phyloP scores from a whole-genome alignment of 2,329 filamentous ascomycete species.

The Beauveria caledonica region DNA sequence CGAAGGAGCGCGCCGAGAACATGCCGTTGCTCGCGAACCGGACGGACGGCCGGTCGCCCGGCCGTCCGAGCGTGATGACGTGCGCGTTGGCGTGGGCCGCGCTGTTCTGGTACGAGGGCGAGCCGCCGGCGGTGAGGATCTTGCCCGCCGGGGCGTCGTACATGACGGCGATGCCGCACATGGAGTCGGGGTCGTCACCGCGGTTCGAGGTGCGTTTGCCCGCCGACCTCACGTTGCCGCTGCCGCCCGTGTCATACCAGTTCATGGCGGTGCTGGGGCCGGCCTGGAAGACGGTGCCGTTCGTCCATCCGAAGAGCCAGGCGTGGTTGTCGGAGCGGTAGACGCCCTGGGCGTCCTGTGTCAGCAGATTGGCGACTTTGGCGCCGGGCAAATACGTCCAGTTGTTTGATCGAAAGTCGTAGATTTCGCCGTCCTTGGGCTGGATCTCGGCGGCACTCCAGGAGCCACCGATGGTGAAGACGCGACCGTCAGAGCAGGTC shows the following conservation, averaged over 20 bases:
- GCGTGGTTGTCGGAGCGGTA: slow-evolving; percentile 33
- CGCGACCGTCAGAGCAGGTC: slow-evolving; percentile 41
- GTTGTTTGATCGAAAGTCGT: slow-evolving; percentile 32
- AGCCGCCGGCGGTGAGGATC: slow-evolving; percentile 45
- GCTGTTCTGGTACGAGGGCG: slow-evolving; percentile 35
- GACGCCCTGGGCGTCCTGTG: slow-evolving; percentile 39
- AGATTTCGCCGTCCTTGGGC: slow-evolving; percentile 49
- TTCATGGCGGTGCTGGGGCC: slow-evolving; percentile 47
- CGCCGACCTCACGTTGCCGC: slow-evolving; percentile 32
- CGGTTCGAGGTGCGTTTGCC: slow-evolving; percentile 23
- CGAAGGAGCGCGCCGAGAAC: slow-evolving; percentile 32
- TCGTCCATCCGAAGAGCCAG: slow-evolving; percentile 34
- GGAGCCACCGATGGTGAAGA: slow-evolving; percentile 52
- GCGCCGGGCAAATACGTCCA: slow-evolving; percentile 39
- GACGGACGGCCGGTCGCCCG: not conserved
- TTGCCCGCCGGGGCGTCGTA: slow-evolving; percentile 50
- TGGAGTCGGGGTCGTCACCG: slow-evolving; percentile 35
- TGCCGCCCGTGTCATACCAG: slow-evolving; percentile 43
- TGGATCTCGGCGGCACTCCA: slow-evolving; percentile 36
- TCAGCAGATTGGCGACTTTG: slow-evolving; percentile 41
- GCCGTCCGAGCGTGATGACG: slow-evolving; percentile 38
- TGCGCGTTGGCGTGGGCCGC: slow-evolving; percentile 36
- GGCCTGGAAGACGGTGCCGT: slow-evolving; percentile 44
- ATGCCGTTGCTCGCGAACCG: slow-evolving; percentile 20
- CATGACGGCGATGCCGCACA: slow-evolving; percentile 50